phyloP scores from a whole-genome alignment of 805 yeast species.

The Wickerhamiella siamensis region DNA sequence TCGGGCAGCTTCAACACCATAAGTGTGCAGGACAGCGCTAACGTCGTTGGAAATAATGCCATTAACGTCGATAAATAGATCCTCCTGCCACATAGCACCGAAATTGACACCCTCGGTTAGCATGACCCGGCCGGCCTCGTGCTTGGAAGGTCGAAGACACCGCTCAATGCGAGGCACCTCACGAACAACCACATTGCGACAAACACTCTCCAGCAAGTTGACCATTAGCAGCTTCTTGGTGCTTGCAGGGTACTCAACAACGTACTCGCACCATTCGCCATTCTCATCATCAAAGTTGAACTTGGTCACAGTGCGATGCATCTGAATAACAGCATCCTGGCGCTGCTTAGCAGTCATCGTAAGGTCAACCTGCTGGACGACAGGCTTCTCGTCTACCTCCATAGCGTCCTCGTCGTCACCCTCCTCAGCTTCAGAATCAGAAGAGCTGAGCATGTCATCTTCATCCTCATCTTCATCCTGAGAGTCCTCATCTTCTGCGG shows the following conservation, averaged over 20 bases:
- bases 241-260: slow-evolving; percentile 65
- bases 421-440: slow-evolving; percentile 6
- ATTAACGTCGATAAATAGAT: slow-evolving; percentile 80
- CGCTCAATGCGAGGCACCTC: slow-evolving; percentile 86
- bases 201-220: slow-evolving; percentile 82
- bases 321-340: slow-evolving; percentile 63
- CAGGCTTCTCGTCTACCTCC: slow-evolving; percentile 11
- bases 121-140: slow-evolving; percentile 56
- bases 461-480: slow-evolving; percentile 23
- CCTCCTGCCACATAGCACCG: slow-evolving; percentile 96
- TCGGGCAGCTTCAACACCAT: slow-evolving; percentile 98
- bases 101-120: slow-evolving; percentile 98
- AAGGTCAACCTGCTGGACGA: slow-evolving; percentile 21
- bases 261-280: slow-evolving; percentile 91
- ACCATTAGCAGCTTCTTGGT: slow-evolving; percentile 94
- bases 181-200: slow-evolving; percentile 80
- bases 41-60: slow-evolving; percentile 86
- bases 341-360: slow-evolving; percentile 63
- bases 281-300: slow-evolving; percentile 79
- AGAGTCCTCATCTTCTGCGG: slow-evolving; percentile 35
- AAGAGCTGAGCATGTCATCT: slow-evolving; percentile 24
- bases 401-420: slow-evolving; percentile 11
- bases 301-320: slow-evolving; percentile 58
- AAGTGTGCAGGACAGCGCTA: slow-evolving; percentile 73
- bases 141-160: slow-evolving; percentile 69